These are phyloP conservation scores for Irpex sp. DNA, from an alignment of 1,284 basidiomycete genomes.

Conservation along the genomic window DNA sequence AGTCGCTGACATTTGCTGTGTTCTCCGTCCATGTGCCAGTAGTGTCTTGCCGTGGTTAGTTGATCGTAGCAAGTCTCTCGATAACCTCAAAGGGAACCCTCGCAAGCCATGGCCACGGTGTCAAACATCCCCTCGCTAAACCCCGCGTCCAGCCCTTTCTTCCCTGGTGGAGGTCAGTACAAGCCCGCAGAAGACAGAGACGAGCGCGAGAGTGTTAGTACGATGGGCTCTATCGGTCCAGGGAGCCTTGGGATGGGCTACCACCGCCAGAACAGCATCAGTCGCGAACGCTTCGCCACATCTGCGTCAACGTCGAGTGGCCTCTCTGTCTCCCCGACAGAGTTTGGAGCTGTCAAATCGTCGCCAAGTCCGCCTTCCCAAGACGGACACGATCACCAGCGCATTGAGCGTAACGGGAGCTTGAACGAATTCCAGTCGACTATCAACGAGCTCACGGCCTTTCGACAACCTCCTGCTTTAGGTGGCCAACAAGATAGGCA, in stretches of 20 bases:
- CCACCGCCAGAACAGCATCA: slow-evolving; percentile 35
- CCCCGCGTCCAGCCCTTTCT: slow-evolving; percentile 79
- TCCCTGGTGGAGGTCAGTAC: slow-evolving; percentile 59
- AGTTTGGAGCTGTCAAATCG: slow-evolving; percentile 62
- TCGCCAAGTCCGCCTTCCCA: slow-evolving; percentile 60
- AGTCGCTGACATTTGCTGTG: background rate
- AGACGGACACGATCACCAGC: slow-evolving; percentile 27
- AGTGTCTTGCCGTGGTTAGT: slow-evolving; percentile 20
- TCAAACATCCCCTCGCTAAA: slow-evolving; percentile 72
- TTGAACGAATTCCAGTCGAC: slow-evolving; percentile 25
- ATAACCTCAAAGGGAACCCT: slow-evolving; percentile 4
- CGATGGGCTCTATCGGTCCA: background rate
- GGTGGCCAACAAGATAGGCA: slow-evolving; percentile 38
- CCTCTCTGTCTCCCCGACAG: slow-evolving; percentile 56
- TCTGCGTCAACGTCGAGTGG: slow-evolving; percentile 49
- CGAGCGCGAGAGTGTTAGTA: background rate
- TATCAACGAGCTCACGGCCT: slow-evolving; percentile 29
- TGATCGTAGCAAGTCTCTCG: slow-evolving; percentile 17
- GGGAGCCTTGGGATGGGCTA: slow-evolving; percentile 36
- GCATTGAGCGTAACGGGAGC: slow-evolving; percentile 14
- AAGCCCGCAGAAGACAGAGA: slow-evolving; percentile 45
- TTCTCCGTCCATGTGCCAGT: slow-evolving; percentile 3
- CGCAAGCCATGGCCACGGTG: slow-evolving; percentile 42
- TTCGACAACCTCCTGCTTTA: slow-evolving; percentile 44
- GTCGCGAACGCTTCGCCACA: slow-evolving; percentile 46